phyloP scores from a whole-genome alignment of 2,329 filamentous ascomycete species.

The Trichophyton simii region DNA sequence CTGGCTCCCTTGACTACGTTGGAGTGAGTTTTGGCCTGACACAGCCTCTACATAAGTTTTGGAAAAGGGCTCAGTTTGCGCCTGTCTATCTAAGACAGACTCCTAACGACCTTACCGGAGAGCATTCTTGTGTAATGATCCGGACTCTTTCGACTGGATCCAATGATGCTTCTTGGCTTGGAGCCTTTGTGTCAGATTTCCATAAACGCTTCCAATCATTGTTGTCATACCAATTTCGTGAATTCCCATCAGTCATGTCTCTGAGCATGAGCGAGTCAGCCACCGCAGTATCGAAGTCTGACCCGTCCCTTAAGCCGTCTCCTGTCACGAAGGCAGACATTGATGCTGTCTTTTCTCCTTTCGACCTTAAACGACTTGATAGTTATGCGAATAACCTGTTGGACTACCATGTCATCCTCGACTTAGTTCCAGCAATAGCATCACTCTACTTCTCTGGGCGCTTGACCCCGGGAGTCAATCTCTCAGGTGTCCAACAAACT shows the following conservation, averaged over 20 bases:
- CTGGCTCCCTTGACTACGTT: constrained; percentile 74
- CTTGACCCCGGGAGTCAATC: constrained; percentile 52
- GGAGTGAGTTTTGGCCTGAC: constrained; percentile 95
- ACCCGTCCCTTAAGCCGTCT: constrained; percentile 41
- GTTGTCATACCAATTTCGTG: constrained; percentile 82
- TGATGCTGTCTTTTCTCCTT: constrained; percentile 68
- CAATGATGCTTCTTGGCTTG: constrained; percentile 71
- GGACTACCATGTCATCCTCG: constrained; percentile 93
- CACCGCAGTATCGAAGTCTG: constrained; percentile 55
- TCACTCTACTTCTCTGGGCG: constrained; percentile 73
- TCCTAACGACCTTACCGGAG: constrained; percentile 87
- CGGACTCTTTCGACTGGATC: constrained; percentile 51
- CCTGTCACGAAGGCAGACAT: constrained; percentile 62
- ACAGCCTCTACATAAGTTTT: constrained; percentile 79
- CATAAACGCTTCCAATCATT: constrained; percentile 84
- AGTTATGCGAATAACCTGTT: constrained; percentile 95
- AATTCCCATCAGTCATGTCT: constrained; percentile 64
- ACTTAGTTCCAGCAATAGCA: constrained; percentile 74
- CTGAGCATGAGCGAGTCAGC: constrained; percentile 83
- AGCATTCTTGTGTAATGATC: constrained; percentile 97
- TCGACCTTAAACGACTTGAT: constrained; percentile 87
- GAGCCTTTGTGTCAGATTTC: constrained; percentile 84
- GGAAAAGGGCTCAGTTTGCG: constrained; percentile 76
- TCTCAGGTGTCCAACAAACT: constrained; percentile 72
- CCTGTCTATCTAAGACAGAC: constrained; percentile 94